Conservation (phyloP, 2,329 filamentous ascomycete genomes). For the Diplocarpon rosae region DNA sequence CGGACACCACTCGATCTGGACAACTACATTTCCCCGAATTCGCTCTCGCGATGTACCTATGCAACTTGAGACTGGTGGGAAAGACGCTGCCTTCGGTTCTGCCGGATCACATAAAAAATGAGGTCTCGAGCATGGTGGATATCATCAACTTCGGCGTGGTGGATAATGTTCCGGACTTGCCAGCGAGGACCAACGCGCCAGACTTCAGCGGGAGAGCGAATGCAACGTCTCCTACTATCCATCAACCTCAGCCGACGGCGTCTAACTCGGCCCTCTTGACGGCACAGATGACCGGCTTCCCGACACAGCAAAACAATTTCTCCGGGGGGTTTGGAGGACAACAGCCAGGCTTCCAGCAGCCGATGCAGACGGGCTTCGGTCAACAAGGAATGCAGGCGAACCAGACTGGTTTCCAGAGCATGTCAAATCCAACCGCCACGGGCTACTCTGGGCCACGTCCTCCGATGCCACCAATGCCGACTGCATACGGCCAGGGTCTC, state of each 20-base stretch:
- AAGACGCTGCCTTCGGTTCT: slow-evolving; percentile 65
- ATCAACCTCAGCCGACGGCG: slow-evolving; percentile 63
- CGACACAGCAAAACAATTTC: slow-evolving; percentile 36
- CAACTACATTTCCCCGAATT: slow-evolving; percentile 97
- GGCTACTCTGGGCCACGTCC: slow-evolving; percentile 73
- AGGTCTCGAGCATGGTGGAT: slow-evolving; percentile 98
- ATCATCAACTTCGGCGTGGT: slow-evolving; percentile 92
- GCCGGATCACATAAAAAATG: slow-evolving; percentile 83
- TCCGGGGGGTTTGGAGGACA: slow-evolving; percentile 33
- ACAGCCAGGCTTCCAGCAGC: slow-evolving; percentile 34
- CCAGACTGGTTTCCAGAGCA: slow-evolving; percentile 57
- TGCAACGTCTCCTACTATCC: slow-evolving; percentile 41
- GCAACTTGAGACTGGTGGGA: slow-evolving; percentile 83
- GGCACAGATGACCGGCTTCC: slow-evolving; percentile 59
- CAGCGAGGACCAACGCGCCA: slow-evolving; percentile 51
- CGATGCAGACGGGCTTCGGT: slow-evolving; percentile 41
- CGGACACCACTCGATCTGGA: slow-evolving; percentile 91
- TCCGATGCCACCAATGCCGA: slow-evolving; percentile 76
- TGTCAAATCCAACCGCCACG: slow-evolving; percentile 59
- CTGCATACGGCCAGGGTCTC: slow-evolving; percentile 49
- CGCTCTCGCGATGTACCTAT: slow-evolving; percentile 95
- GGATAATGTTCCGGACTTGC: slow-evolving; percentile 53
- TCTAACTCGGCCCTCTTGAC: slow-evolving; percentile 58
- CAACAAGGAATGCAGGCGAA: slow-evolving; percentile 53
- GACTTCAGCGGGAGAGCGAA: slow-evolving; percentile 52